These are phyloP conservation scores for Salix purpurea DNA, from an alignment of 345 rosid genomes.

Conservation along the genomic window DNA sequence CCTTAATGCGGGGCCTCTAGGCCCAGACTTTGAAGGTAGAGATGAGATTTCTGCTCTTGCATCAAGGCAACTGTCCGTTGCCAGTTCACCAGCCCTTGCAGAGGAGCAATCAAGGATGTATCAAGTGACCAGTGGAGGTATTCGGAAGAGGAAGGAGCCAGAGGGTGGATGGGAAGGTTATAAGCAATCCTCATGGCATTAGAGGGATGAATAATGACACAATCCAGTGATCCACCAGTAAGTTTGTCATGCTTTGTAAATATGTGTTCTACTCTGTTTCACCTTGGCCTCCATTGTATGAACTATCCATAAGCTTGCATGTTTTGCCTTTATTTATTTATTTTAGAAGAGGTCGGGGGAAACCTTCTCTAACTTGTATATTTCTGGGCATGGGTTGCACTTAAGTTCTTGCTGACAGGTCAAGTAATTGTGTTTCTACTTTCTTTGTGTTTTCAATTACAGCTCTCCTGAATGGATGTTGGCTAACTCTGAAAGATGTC, in stretches of 20 bases:
- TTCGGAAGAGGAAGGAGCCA: slow-evolving; percentile 76
- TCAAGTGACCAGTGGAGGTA: slow-evolving; percentile 52
- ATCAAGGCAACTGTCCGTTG: slow-evolving; percentile 48
- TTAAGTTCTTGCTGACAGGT: background rate
- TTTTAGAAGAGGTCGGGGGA: background rate
- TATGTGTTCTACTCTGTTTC: background rate
- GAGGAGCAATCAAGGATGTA: slow-evolving; percentile 77
- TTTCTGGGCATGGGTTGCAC: background rate
- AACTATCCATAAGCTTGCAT: background rate
- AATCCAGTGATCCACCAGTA: slow-evolving; percentile 25
- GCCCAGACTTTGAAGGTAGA: slow-evolving; percentile 57
- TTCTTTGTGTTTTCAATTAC: slow-evolving; percentile 10
- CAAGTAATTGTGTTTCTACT: background rate
- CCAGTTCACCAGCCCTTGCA: slow-evolving; percentile 44
- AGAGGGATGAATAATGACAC: slow-evolving; percentile 37
- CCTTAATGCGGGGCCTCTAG: slow-evolving; percentile 80
- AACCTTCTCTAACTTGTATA: background rate
- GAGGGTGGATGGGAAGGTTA: slow-evolving; percentile 91
- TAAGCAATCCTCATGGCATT: slow-evolving; percentile 80
- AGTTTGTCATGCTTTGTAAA: slow-evolving; percentile 12
- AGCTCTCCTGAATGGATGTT: slow-evolving; percentile 34
- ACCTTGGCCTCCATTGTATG: background rate
- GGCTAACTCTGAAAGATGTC: slow-evolving; percentile 33
- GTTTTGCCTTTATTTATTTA: background rate
- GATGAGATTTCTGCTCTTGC: slow-evolving; percentile 47